Base-by-base conservation (phyloP, 2,329 filamentous ascomycete species). In the Pestalotiopsis fici region DNA sequence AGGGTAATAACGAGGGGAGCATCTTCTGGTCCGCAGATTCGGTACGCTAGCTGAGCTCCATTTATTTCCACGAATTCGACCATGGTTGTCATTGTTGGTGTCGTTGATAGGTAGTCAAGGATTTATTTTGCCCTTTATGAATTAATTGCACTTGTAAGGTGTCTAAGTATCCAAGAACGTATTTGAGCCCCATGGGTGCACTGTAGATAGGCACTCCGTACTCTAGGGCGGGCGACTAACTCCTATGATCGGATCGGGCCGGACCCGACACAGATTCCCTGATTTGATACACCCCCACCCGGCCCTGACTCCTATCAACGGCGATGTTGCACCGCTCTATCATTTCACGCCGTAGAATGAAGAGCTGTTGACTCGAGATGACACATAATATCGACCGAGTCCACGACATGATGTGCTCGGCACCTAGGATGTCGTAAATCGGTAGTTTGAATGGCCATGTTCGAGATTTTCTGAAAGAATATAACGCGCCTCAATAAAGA, bases 1-100 rank as follows among this genome's bases (percentile, higher is more conserved):
- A 81, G 72, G 0, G 78, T 79, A 25, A 80, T 79, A 59, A 80
- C 69, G 9, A 80, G 70, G 11, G 77, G 78, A 2, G 73, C 76
- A 27, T 73, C 47, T 5, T 71, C 69, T 0, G 77, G 75, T 0
- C 78, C 78, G 27, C 69, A 68, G 2, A 80, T 57, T 4, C 71
- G 72, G 47, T 80, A 80, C 6, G 76, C 78, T 31, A 81, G 70
- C 4, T 69, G 68, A 11, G 78, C 78, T 2, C 75, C 75, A 62
- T 81, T 80, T 59, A 79, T 76, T 1, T 75, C 63, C 18, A 78
- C 73, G 28, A 74, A 78, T 0, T 76, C 67, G 23, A 69, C 67
- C 67, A 69, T 71, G 35, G 37, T 4, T 50, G n/a, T n/a, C 9
- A 35, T 35, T 35, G 31, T 35, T 11, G 11, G 31, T 11, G 31